A percentile compares a stretch with the other conserved stretches of the same genome.
Conservation (phyloP, 1,284 basidiomycete species). For the Vanrija humicola region DNA sequence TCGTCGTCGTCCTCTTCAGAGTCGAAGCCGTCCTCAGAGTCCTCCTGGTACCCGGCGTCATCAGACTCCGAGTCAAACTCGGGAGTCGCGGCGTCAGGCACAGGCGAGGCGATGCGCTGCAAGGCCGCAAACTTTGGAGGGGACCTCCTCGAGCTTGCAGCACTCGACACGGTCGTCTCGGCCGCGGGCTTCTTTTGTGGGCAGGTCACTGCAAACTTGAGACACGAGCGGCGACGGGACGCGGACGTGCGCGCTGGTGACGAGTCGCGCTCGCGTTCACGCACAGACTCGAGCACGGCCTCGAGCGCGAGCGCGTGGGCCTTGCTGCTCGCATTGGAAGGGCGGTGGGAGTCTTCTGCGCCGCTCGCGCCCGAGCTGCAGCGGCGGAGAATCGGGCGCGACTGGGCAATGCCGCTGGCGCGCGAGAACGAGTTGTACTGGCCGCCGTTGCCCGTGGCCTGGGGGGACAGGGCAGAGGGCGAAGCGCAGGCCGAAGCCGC, state of each 20-base stretch:
- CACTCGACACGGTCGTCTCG: no score
- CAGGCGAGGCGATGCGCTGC: no score
- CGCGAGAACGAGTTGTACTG: no score
- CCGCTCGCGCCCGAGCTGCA: constrained; percentile 1
- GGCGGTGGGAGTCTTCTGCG: not conserved
- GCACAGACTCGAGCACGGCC: not conserved
- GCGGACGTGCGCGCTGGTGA: not conserved
- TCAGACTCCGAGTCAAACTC: constrained; percentile 8
- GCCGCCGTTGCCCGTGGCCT: not conserved
- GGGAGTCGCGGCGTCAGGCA: constrained; percentile 2
- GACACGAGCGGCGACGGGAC: constrained; percentile 14
- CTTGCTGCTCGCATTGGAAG: no score
- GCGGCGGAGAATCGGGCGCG: constrained; percentile 15
- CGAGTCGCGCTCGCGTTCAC: not conserved
- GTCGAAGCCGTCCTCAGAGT: constrained; percentile 24
- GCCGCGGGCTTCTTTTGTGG: no score
- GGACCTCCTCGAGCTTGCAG: constrained; percentile 9
- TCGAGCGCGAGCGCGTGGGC: not conserved
- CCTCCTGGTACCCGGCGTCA: constrained; percentile 16
- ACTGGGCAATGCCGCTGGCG: no score
- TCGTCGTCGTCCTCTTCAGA: constrained; percentile 11
- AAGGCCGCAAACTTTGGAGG: no score
- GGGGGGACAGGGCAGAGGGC: not conserved
- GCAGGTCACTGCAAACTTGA: constrained; percentile 20
- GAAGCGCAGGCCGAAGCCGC: not conserved